Evolutionary conservation across 768 basidiomycete genomes (phyloP), one percentile per base, ranked within the genome.

Genomic region (Lactarius tabidus): DNA sequence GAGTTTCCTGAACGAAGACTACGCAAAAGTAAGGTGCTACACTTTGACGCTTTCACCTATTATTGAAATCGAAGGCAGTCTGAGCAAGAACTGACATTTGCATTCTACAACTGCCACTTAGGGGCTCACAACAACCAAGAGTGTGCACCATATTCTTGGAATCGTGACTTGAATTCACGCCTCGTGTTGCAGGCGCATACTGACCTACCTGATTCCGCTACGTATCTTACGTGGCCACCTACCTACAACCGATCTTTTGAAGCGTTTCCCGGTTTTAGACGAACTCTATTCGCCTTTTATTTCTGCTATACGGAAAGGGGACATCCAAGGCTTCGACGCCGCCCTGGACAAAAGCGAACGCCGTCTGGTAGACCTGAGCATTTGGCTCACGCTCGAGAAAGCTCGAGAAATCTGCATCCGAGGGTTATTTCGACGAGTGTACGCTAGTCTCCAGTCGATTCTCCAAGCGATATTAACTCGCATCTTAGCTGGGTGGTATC

Each of bases 1-100:
- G 66, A 89, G 86, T 72, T 98, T 98, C 77, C 76, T 98, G 66
- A 92, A 92, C 71, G 97, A 98, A 74, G 90, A 96, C 57, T 95
- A 93, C 72, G 80, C 79, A 43, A 93, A 93, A 79, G 94, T 90
- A 93, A 94, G 79, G 93, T 89, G 38, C 28, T 20, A 56, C 36
- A 74, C 68, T 41, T n/a, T 55, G n/a, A 28, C 17, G 15, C 7
- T 15, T 33, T 43, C 1, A 31, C 10, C 31, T 48, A 55, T 36
- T 51, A 15, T 33, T 45, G n/a, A 51, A 63, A 54, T 20, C 6
- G 45, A 23, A 55, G 28, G n/a, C 51, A 94, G 91, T 85, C 93
- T 53, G 90, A 95, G 74, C 83, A 90, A 75, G 89, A 97, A 73
- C 82, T 98, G 60, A 89, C 87, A 1, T 85, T 89, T 70, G 93